Evolutionary conservation across 2,329 filamentous ascomycete species (phyloP).

Genomic region (Zymoseptoria crescenta): DNA sequence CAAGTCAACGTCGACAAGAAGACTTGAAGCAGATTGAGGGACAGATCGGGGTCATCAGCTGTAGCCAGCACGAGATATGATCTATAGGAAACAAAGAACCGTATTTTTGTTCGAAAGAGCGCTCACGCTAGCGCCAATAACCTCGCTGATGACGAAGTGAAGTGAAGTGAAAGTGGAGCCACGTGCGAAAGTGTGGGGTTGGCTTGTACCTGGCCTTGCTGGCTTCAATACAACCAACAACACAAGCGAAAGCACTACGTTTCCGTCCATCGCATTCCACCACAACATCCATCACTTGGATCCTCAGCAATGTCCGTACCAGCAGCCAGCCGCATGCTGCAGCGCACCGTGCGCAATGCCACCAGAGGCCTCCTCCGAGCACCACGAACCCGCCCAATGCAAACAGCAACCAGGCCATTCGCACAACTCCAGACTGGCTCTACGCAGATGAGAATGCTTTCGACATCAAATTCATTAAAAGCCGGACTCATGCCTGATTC

Average conservation of each 20-base stretch:
- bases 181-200: neutral
- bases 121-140: neutral
- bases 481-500: constrained; percentile 37
- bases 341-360: constrained; percentile 15
- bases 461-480: constrained; percentile 7
- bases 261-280: neutral
- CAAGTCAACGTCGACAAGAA: constrained; percentile 10
- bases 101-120: no score
- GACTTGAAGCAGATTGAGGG: constrained; percentile 1
- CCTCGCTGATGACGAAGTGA: neutral
- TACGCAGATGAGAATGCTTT: constrained; percentile 16
- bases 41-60: neutral
- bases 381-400: constrained; percentile 2
- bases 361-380: constrained; percentile 14
- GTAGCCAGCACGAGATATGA: neutral
- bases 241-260: neutral
- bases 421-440: constrained; percentile 6
- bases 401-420: constrained; percentile 1
- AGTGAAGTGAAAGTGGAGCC: neutral
- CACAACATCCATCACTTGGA: neutral
- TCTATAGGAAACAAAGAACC: neutral
- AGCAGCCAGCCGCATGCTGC: constrained; percentile 17
- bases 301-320: constrained; percentile 19
- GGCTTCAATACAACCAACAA: neutral
- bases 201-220: neutral